Percentiles rank a stretch among this genome's conserved stretches.
phyloP scores from a whole-genome alignment of 169 alveolate genomes.

The Eimeria sp. region DNA sequence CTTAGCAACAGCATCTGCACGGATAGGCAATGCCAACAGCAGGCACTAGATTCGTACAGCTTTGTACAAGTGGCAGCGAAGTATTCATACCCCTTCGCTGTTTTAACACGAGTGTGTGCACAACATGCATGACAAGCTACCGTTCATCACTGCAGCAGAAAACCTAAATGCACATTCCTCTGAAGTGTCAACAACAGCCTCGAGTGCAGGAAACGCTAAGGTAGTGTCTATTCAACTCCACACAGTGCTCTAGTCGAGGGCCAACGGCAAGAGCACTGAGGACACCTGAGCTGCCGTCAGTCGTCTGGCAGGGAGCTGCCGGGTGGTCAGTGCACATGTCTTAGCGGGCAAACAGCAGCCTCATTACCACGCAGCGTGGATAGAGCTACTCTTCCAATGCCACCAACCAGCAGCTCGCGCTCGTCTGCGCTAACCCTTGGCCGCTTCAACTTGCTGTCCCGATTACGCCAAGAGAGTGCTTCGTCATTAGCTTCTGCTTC shows the following conservation, averaged over 20 bases:
- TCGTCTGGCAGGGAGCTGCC: not conserved
- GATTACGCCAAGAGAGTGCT: not conserved
- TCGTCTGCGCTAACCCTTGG: not conserved
- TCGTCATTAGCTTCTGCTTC: not conserved
- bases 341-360: not conserved
- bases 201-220: not conserved
- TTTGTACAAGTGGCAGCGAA: not conserved
- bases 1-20: not conserved
- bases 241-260: not conserved
- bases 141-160: not conserved
- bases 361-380: not conserved
- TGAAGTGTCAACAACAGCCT: not conserved
- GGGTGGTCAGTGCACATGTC: not conserved
- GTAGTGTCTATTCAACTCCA: not conserved
- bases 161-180: not conserved
- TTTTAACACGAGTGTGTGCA: not conserved
- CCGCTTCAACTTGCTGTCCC: slow-evolving; percentile 39
- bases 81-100: not conserved
- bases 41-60: not conserved
- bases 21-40: not conserved
- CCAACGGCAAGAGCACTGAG: not conserved
- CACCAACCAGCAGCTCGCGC: not conserved
- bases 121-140: not conserved
- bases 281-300: not conserved
- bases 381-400: not conserved